Evolutionary conservation across 306 rosid species (phyloP), one percentile per base, ranked within the genome.

Genomic region (Fragaria ananassa): DNA sequence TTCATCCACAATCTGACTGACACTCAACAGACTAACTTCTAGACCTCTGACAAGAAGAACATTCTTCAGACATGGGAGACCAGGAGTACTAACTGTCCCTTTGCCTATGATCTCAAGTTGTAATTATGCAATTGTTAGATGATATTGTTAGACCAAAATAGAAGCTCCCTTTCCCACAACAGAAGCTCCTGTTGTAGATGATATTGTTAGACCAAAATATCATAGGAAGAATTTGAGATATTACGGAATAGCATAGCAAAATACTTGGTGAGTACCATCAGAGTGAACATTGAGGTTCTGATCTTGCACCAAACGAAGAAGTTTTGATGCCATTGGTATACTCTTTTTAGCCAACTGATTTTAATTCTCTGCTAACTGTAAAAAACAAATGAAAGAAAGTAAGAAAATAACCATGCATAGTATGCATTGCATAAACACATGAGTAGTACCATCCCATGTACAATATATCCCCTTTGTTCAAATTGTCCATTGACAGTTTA

Each of bases 291-390:
- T 83, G 42, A 77, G 69, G 74, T 87, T 84, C 78, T 82, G 87
- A 63, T 91, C 88, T 63, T 81, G 89, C 70, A 85, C 62, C 72
- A 83, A 74, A 58, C 70, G 78, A 70, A 72, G 78, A 57, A 87
- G 69, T 73, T 72, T 53, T 60, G 89, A 8, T 51, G 97, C 87
- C 97, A 91, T 91, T 64, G 29, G 29, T 27, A 58, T 35, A 42
- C 74, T 68, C 27, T 78, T 4, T 21, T 46, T 21, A 9, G 15
- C 18, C 71, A 77, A 82, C 65, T 47, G 51, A 68, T 19, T 4
- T 19, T 45, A 71, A 64, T 14, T 23, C 44, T 78, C 87, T 75
- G 88, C 74, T 56, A 47, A 75, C 45, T 13, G 44, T 41, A 53
- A 18, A 18, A 66, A 79, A 65, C 4, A 37, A 79, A 56, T 37